Base-by-base conservation (phyloP, 805 yeast species). In the Torulaspora microellipsoides region DNA sequence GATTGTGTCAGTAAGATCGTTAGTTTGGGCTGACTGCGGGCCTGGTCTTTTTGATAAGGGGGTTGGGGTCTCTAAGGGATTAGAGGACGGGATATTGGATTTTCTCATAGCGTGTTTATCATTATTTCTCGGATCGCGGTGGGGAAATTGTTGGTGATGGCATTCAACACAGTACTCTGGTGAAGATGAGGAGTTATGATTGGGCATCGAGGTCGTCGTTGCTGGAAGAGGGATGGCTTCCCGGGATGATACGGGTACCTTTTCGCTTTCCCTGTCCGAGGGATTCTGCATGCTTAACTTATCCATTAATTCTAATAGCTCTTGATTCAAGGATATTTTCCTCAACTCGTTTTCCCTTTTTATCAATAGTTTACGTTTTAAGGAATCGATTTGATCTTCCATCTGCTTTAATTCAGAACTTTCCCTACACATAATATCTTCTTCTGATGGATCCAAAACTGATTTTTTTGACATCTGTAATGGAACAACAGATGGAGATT, bases 281-380 rank as follows among this genome's bases (percentile, higher is more conserved):
- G 37, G 46, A 20, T 23, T 25, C 28, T 38, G 53, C 47, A 47
- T 52, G 27, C 42, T 51, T 14, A 62, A 45, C 44, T 53, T 54
- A 10, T 52, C 55, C 52, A 55, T 56, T 14, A 63, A 47, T 28
- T 57, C 63, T 4, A 45, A 38, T 34, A 64, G 45, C 34, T 62
- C 62, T 35, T 58, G 57, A 43, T 64, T 59, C 39, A 68, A 50
- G 13, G 66, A 62, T 12, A 54, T 49, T 46, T 66, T 67, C 35
- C 67, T 59, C 28, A 59, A 47, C 40, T 64, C 67, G 46, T 67
- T 65, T 33, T 66, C 68, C 31, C 64, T 62, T 45, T 65, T 62
- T 20, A 63, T 51, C 13, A 58, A 55, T 12, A 69, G 52, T 36
- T 59, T 63, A n/a, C 59, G 47, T 30, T 60, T 62, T 25, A 65